Conservation (phyloP, 805 yeast genomes). For the Nakazawaea siamensis region DNA sequence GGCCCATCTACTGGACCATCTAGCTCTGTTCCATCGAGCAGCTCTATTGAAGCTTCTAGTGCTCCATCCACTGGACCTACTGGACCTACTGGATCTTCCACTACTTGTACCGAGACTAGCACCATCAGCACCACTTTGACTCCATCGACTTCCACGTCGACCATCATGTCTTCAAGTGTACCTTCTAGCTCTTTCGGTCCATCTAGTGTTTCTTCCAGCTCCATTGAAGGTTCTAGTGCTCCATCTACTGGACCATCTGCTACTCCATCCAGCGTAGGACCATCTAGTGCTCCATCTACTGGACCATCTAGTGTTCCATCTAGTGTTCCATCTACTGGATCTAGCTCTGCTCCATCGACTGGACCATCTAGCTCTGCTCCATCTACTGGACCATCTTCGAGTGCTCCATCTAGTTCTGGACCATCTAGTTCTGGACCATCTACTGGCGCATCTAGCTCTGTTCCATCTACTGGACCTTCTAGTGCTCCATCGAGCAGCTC, state of each 20-base stretch:
- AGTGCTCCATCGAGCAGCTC: background rate
- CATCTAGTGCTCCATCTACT: background rate
- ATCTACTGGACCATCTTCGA: too few relatives aligned
- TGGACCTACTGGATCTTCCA: background rate
- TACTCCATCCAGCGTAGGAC: background rate
- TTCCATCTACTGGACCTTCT: background rate
- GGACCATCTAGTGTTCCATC: background rate
- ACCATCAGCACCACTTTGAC: conserved; percentile 1
- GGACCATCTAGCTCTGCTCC: background rate
- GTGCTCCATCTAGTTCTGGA: background rate
- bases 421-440: background rate
- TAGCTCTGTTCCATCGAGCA: background rate
- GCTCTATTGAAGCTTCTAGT: background rate
- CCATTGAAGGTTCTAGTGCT: background rate
- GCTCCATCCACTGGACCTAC: background rate
- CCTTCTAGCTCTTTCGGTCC: background rate
- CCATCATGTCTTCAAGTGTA: background rate
- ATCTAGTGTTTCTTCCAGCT: background rate
- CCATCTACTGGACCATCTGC: background rate
- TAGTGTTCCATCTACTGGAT: background rate
- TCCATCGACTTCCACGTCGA: background rate
- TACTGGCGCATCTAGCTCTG: too few relatives aligned
- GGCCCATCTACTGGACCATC: background rate
- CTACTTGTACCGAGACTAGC: background rate
- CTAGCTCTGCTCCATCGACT: background rate